These are phyloP conservation scores for Curvularia lunata DNA, from an alignment of 2,329 filamentous ascomycete genomes.

Conservation along the genomic window DNA sequence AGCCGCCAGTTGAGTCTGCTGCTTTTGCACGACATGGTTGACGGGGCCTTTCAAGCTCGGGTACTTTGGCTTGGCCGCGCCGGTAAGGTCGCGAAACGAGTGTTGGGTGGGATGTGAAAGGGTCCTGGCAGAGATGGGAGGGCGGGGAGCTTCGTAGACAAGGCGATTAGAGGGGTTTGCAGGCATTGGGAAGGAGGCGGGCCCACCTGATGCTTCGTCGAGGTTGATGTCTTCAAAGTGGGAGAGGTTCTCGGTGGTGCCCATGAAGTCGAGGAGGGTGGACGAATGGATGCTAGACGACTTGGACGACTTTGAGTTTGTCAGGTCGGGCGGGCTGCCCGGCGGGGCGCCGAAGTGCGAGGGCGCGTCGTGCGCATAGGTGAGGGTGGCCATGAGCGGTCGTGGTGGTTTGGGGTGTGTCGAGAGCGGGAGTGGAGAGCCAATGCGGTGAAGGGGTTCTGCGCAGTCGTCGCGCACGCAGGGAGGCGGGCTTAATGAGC, in stretches of 20 bases:
- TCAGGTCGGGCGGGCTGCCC: constrained; percentile 78
- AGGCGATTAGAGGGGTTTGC: constrained; percentile 37
- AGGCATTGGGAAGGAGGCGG: constrained; percentile 55
- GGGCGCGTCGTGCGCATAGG: constrained; percentile 34
- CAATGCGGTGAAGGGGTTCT: constrained; percentile 34
- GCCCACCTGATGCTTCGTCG: constrained; percentile 61
- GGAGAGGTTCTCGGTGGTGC: constrained; percentile 68
- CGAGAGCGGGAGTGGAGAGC: constrained; percentile 21
- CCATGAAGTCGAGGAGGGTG: constrained; percentile 68
- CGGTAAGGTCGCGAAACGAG: constrained; percentile 50
- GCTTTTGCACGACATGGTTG: constrained; percentile 38
- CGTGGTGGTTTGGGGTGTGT: constrained; percentile 35
- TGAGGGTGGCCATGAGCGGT: constrained; percentile 48
- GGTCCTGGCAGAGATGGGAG: constrained; percentile 26
- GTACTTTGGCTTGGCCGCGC: constrained; percentile 45
- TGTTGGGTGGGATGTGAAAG: constrained; percentile 27
- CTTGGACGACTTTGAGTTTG: constrained; percentile 86
- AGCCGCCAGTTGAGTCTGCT: constrained; percentile 47
- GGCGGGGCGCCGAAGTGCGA: constrained; percentile 56
- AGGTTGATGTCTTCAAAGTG: constrained; percentile 95
- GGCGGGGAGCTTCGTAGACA: constrained; percentile 39
- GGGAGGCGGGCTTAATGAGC: constrained; percentile 38
- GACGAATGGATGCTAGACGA: constrained; percentile 87
- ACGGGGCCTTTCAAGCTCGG: constrained; percentile 52
- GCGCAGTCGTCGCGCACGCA: constrained; percentile 37